These are phyloP conservation scores for Dictyostelium brefeldianum DNA, from an alignment of 78 protist species.

Conservation along the genomic window DNA sequence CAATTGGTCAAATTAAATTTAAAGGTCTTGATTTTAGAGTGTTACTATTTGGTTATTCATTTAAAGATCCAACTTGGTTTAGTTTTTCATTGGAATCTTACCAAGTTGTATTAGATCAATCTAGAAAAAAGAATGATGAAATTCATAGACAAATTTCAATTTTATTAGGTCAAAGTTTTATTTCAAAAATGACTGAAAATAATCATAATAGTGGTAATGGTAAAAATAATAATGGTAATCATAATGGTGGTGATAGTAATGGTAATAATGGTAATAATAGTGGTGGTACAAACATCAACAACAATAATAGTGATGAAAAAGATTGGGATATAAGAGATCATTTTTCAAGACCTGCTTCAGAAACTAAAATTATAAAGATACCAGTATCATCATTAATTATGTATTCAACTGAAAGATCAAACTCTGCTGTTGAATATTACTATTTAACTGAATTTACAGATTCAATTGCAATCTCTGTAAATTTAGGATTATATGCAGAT, in stretches of 20 bases:
- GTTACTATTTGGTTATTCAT: conserved; percentile 62
- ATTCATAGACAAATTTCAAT: conserved; percentile 72
- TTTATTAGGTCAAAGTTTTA: conserved; percentile 44
- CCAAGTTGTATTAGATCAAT: conserved; percentile 64
- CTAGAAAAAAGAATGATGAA: conserved; percentile 61
- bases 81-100: conserved; percentile 46
- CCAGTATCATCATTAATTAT: conserved; percentile 74
- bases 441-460: conserved; percentile 81
- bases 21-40: conserved; percentile 42
- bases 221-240: not conserved
- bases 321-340: conserved; percentile 57
- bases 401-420: conserved; percentile 47
- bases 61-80: conserved; percentile 80
- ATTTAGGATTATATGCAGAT: conserved; percentile 50
- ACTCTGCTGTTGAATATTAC: conserved; percentile 57
- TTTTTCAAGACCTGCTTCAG: conserved; percentile 36
- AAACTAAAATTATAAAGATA: conserved; percentile 69
- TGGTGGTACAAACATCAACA: not conserved
- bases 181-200: conserved; percentile 75
- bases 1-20: conserved; percentile 70
- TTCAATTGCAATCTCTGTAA: conserved; percentile 76
- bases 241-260: too few species aligned
- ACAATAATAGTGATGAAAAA: not conserved
- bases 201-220: too few species aligned
- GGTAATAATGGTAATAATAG: not conserved